Conservation (phyloP, 768 basidiomycete species). For the Psilocybe subaeruginosa region DNA sequence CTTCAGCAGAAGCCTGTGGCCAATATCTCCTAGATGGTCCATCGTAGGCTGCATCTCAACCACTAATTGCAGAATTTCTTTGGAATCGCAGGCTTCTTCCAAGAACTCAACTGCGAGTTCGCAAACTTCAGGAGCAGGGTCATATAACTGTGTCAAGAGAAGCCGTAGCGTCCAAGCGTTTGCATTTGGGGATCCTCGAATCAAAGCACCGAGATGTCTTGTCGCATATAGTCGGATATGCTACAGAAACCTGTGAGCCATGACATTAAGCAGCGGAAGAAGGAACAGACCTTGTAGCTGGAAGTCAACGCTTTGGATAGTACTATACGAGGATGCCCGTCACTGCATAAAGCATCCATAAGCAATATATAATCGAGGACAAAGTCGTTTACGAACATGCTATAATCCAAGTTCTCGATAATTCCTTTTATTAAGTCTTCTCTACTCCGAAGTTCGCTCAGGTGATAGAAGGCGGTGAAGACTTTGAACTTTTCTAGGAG, state of each 20-base stretch:
- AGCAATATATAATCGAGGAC: background rate
- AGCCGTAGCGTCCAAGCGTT: slow-evolving; percentile 90
- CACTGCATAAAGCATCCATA: slow-evolving; percentile 49
- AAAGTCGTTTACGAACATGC: slow-evolving; percentile 58
- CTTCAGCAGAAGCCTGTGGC: slow-evolving; percentile 87
- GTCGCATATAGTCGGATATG: slow-evolving; percentile 91
- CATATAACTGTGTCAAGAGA: slow-evolving; percentile 94
- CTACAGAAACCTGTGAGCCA: slow-evolving; percentile 38
- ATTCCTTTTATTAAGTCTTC: slow-evolving; percentile 93
- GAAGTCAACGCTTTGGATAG: slow-evolving; percentile 95
- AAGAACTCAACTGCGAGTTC: slow-evolving; percentile 88
- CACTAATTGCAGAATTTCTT: slow-evolving; percentile 83
- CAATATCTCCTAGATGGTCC: slow-evolving; percentile 94
- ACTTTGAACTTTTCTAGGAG: slow-evolving; percentile 90
- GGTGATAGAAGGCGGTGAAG: slow-evolving; percentile 95
- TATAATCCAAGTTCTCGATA: slow-evolving; percentile 91
- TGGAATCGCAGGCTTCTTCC: slow-evolving; percentile 86
- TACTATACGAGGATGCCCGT: slow-evolving; percentile 93
- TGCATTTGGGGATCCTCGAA: slow-evolving; percentile 64
- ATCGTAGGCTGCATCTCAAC: slow-evolving; percentile 95
- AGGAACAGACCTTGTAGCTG: slow-evolving; percentile 70
- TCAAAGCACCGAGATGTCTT: slow-evolving; percentile 79
- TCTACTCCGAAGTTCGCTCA: slow-evolving; percentile 87
- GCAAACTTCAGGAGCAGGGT: slow-evolving; percentile 88
- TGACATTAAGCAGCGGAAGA: background rate